These are phyloP conservation scores for Canavalia gladiata DNA, from an alignment of 306 rosid genomes.

Conservation along the genomic window DNA sequence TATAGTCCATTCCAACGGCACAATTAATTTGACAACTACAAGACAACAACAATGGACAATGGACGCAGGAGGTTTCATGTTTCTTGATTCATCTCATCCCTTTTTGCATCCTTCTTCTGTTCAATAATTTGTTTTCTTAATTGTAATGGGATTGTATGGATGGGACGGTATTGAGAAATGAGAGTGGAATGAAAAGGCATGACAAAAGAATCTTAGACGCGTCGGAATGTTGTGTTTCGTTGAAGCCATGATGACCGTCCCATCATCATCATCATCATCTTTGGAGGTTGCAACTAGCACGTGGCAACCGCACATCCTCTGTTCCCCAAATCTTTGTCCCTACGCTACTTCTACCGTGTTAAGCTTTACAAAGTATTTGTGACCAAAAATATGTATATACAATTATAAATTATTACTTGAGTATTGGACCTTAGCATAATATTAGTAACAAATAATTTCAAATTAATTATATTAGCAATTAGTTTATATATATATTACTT, in stretches of 20 bases:
- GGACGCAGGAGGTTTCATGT: not conserved
- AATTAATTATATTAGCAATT: too few relatives aligned
- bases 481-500: too few relatives aligned
- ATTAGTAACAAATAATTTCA: too few relatives aligned
- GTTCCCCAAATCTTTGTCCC: conserved; percentile 22
- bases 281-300: not conserved
- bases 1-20: not conserved
- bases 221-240: not conserved
- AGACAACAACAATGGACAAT: not conserved
- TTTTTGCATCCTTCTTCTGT: too few relatives aligned
- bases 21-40: not conserved
- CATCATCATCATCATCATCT: conserved; percentile 5
- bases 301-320: not conserved
- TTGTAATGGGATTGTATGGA: too few relatives aligned
- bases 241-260: conserved; percentile 18
- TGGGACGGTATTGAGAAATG: too few relatives aligned
- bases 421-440: too few relatives aligned
- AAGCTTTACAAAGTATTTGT: too few relatives aligned
- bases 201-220: conserved; percentile 42
- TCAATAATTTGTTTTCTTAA: too few relatives aligned
- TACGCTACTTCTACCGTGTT: not conserved
- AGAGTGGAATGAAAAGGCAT: not conserved
- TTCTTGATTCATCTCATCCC: too few relatives aligned
- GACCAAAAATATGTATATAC: too few relatives aligned
- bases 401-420: too few relatives aligned